Conservation (phyloP, 2,329 filamentous ascomycete species). For the Alternaria longipes region DNA sequence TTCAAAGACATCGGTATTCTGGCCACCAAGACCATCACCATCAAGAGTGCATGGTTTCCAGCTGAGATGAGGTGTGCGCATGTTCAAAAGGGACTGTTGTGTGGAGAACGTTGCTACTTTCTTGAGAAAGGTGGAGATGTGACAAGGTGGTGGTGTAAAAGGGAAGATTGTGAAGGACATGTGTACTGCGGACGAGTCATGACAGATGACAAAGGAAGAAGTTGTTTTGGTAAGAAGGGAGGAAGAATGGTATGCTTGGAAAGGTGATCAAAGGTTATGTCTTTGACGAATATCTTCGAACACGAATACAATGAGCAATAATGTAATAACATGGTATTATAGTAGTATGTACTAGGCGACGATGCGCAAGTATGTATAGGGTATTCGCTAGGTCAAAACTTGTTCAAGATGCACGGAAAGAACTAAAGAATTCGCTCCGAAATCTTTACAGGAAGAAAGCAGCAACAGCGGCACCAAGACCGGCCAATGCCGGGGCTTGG, state of each 20-base stretch:
- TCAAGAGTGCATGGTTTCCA: constrained; percentile 27
- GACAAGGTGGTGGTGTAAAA: constrained; percentile 26
- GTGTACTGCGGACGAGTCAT: constrained; percentile 31
- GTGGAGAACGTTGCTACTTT: constrained; percentile 38
- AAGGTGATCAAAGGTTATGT: no score
- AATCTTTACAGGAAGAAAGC: constrained; percentile 33
- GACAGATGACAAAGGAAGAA: constrained; percentile 16
- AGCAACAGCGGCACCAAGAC: constrained; percentile 39
- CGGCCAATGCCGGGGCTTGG: constrained; percentile 35
- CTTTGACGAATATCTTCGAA: not conserved
- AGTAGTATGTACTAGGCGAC: not conserved
- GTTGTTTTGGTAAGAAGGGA: constrained; percentile 44
- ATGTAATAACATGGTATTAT: not conserved
- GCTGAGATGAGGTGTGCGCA: constrained; percentile 36
- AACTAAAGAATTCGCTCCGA: not conserved
- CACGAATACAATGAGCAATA: not conserved
- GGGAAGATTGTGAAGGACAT: constrained; percentile 40
- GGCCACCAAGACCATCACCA: constrained; percentile 21
- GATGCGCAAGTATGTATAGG: not conserved
- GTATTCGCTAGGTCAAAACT: not conserved
- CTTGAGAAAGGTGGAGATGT: constrained; percentile 35
- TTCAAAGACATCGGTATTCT: constrained; percentile 24
- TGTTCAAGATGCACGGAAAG: not conserved
- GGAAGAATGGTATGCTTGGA: constrained; percentile 31
- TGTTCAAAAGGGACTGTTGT: constrained; percentile 17